A percentile compares a stretch with the other conserved stretches of the same genome.
Conservation (phyloP, 2,329 filamentous ascomycete species). For the Chaetomiaceae sp. region DNA sequence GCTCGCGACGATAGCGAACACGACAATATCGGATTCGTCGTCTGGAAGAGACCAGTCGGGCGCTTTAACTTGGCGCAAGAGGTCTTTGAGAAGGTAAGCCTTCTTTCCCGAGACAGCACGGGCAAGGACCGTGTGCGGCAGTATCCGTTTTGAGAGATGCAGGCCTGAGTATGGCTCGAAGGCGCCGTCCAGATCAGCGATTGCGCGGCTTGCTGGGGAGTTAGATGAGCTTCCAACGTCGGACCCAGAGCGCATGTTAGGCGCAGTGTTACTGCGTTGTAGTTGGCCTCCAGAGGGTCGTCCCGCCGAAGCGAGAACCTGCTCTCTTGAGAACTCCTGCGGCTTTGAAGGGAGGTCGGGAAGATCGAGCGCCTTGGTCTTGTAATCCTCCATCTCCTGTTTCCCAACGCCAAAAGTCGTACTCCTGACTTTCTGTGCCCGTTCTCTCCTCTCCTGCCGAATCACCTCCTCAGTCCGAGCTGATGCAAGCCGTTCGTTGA, state of each 20-base stretch:
- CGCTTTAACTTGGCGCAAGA: conserved; percentile 73
- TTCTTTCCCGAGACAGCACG: conserved; percentile 75
- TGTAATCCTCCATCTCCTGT: conserved; percentile 55
- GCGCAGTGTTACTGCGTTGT: conserved; percentile 40
- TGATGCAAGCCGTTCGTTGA: conserved; percentile 79
- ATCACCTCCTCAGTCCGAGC: conserved; percentile 52
- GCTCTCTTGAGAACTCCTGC: conserved; percentile 56
- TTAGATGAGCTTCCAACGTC: conserved; percentile 13
- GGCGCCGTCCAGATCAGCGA: conserved; percentile 33
- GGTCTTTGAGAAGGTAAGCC: conserved; percentile 68
- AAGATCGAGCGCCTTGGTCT: conserved; percentile 50
- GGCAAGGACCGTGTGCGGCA: conserved; percentile 74
- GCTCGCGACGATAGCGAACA: conserved; percentile 79
- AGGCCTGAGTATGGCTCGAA: conserved; percentile 84
- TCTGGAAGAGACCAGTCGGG: conserved; percentile 77
- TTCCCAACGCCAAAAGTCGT: conserved; percentile 52
- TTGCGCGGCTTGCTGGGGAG: conserved; percentile 11
- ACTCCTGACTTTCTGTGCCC: conserved; percentile 48
- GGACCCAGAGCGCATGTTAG: conserved; percentile 27
- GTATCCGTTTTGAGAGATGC: conserved; percentile 74
- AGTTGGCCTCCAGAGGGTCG: conserved; percentile 27
- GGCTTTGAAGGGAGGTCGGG: conserved; percentile 42
- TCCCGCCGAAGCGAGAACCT: conserved; percentile 44
- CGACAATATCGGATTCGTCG: conserved; percentile 79
- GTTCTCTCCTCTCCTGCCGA: conserved; percentile 44